Evolutionary conservation across 495 filamentous ascomycete genomes (phyloP).

Genomic region (Trichoderma erinaceum): DNA sequence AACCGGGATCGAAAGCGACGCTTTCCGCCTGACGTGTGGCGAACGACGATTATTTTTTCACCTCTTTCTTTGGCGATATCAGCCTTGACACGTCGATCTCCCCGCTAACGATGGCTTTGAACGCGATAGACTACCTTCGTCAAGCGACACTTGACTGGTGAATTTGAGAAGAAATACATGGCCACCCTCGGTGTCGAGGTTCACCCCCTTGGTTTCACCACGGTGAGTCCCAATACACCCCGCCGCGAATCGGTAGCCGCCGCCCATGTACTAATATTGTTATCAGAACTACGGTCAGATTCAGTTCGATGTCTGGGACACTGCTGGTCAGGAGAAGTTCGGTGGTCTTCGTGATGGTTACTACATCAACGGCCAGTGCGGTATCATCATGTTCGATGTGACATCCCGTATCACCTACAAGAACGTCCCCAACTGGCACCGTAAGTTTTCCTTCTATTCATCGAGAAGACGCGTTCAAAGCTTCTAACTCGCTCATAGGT

Average conservation of each 20-base stretch:
- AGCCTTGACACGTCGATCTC: background rate
- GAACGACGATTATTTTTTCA: constrained; percentile 17
- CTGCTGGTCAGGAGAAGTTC: constrained; percentile 99
- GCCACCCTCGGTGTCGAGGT: constrained; percentile 99
- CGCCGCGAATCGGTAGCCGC: background rate
- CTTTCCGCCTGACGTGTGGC: constrained; percentile 6
- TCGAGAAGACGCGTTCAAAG: background rate
- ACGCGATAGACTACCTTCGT: constrained; percentile 92
- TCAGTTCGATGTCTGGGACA: constrained; percentile 99
- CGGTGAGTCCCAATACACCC: constrained; percentile 54
- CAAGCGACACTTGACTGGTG: constrained; percentile 98
- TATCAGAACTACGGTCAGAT: constrained; percentile 88
- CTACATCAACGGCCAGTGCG: constrained; percentile 99
- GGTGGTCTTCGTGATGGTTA: constrained; percentile 99
- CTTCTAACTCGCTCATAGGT: constrained; percentile 46
- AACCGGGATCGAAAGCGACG: background rate
- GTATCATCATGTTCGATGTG: constrained; percentile 99
- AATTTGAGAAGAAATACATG: constrained; percentile 99
- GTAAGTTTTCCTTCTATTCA: constrained; percentile 51
- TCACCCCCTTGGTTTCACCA: constrained; percentile 88
- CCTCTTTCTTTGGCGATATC: constrained; percentile 19
- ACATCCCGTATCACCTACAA: constrained; percentile 99
- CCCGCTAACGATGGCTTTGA: constrained; percentile 15
- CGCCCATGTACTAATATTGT: background rate
- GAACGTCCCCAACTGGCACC: constrained; percentile 99